phyloP scores from a whole-genome alignment of 768 basidiomycete species.

The Leccinum subgranulosum region DNA sequence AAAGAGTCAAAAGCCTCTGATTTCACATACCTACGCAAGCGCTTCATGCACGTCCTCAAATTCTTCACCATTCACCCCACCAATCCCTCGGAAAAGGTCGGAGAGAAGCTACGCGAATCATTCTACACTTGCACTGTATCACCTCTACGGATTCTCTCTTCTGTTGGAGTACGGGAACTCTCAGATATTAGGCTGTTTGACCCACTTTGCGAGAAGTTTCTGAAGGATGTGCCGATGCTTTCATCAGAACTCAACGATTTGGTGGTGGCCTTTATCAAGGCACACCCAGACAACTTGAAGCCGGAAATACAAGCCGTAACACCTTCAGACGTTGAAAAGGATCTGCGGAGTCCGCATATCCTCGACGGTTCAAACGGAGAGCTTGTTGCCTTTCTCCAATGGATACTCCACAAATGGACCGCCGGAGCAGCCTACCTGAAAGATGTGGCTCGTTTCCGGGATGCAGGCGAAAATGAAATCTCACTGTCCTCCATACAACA shows the following conservation, averaged over 20 bases:
- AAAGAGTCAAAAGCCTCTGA: background rate
- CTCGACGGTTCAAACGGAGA: background rate
- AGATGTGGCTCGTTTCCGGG: constrained; percentile 39
- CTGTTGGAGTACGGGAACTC: constrained; percentile 52
- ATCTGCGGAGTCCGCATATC: background rate
- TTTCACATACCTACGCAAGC: background rate
- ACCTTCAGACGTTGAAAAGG: background rate
- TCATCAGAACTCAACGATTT: constrained; percentile 52
- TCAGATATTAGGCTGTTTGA: constrained; percentile 43
- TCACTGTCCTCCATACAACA: constrained; percentile 61
- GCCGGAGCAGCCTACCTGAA: background rate
- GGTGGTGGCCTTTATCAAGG: constrained; percentile 47
- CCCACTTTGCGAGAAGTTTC: background rate
- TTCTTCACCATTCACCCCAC: constrained; percentile 11
- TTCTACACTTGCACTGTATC: constrained; percentile 64
- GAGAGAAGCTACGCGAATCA: constrained; percentile 61
- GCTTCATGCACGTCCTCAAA: constrained; percentile 5
- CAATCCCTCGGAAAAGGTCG: constrained; percentile 71
- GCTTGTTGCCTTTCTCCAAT: constrained; percentile 7
- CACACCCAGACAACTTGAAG: background rate
- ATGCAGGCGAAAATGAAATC: constrained; percentile 48
- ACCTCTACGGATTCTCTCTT: background rate
- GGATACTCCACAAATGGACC: background rate
- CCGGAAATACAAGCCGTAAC: background rate
- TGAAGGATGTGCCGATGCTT: constrained; percentile 72